phyloP scores from a whole-genome alignment of 2,329 filamentous ascomycete genomes.

The Ciborinia camelliae region DNA sequence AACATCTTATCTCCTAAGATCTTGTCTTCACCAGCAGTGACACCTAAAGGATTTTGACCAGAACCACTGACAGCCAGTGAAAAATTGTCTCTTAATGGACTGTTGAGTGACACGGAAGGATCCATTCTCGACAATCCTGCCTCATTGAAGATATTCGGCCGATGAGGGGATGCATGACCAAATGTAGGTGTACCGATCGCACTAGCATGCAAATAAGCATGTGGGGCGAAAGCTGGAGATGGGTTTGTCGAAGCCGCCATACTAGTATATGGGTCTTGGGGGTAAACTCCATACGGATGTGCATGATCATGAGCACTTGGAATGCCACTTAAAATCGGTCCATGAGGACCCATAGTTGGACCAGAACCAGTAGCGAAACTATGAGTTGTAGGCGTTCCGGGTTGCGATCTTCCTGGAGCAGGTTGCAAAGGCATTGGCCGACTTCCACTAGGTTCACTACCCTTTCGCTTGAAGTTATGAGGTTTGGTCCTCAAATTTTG shows the following conservation, averaged over 20 bases:
- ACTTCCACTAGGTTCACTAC: conserved; percentile 34
- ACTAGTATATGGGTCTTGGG: conserved; percentile 32
- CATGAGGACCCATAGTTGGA: conserved; percentile 27
- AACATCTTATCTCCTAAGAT: conserved; percentile 33
- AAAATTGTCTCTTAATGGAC: conserved; percentile 33
- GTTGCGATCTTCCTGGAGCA: conserved; percentile 35
- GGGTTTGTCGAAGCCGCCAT: conserved; percentile 28
- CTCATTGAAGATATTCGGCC: conserved; percentile 32
- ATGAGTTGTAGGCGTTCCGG: conserved; percentile 34
- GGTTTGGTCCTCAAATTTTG: conserved; percentile 51
- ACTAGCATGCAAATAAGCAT: conserved; percentile 34
- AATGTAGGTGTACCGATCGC: conserved; percentile 28
- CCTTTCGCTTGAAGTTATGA: conserved; percentile 37
- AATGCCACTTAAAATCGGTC: conserved; percentile 32
- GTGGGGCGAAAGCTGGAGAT: conserved; percentile 35
- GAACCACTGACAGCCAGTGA: neutral
- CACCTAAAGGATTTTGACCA: conserved; percentile 11
- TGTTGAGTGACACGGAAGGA: conserved; percentile 29
- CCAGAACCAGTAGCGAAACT: conserved; percentile 26
- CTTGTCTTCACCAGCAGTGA: conserved; percentile 23
- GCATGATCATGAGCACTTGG: conserved; percentile 31
- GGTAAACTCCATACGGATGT: conserved; percentile 32
- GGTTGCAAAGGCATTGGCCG: conserved; percentile 34
- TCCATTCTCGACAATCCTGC: conserved; percentile 33
- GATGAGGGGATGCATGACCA: conserved; percentile 24